These are phyloP conservation scores for Marsdenia floribunda DNA, from an alignment of 257 asterid genomes.

Conservation along the genomic window DNA sequence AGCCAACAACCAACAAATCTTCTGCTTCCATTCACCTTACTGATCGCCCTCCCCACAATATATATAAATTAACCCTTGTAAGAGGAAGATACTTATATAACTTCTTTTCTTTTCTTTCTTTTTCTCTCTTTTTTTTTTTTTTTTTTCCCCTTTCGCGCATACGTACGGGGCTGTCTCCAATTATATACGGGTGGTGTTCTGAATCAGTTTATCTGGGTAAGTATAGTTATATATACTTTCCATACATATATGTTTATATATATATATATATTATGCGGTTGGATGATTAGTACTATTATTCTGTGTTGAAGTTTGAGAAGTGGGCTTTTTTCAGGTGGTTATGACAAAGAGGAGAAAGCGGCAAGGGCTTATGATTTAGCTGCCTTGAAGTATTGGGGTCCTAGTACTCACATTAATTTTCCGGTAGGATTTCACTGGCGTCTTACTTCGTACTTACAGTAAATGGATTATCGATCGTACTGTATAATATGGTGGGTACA, in stretches of 20 bases:
- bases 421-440: slow-evolving; percentile 34
- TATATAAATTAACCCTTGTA: too few species aligned
- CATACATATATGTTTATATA: too few species aligned
- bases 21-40: background rate
- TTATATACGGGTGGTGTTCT: background rate
- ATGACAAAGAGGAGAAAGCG: slow-evolving; percentile 87
- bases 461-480: too few species aligned
- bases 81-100: background rate
- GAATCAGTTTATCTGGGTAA: slow-evolving; percentile 82
- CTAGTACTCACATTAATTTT: slow-evolving; percentile 72
- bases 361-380: slow-evolving; percentile 91
- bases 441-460: background rate
- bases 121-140: too few species aligned
- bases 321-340: slow-evolving; percentile 49
- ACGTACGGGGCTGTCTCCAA: background rate
- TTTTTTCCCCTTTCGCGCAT: background rate
- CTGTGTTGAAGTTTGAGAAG: too few species aligned
- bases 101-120: too few species aligned
- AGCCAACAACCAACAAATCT: background rate
- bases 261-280: too few species aligned
- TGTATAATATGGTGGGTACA: too few species aligned
- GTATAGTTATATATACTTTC: slow-evolving; percentile 3
- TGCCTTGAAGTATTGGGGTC: slow-evolving; percentile 91
- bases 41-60: too few species aligned
- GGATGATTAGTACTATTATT: too few species aligned